These are phyloP conservation scores for Nigrograna mackinnonii DNA, from an alignment of 2,329 filamentous ascomycete species.

Conservation along the genomic window DNA sequence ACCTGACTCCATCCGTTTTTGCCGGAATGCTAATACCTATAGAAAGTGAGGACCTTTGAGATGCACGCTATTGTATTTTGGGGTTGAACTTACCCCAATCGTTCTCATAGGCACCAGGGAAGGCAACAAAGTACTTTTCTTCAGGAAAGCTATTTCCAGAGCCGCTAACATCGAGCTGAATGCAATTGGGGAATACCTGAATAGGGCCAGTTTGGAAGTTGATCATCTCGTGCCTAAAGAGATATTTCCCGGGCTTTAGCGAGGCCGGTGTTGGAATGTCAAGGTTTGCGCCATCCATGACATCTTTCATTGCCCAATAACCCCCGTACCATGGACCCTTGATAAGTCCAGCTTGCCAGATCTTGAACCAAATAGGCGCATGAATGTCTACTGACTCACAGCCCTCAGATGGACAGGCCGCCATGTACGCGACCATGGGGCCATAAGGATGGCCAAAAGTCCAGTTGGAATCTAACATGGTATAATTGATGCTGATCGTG, in stretches of 20 bases:
- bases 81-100: not conserved
- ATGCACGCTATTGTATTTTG: too few species aligned
- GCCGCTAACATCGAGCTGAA: conserved; percentile 6
- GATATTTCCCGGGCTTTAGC: conserved; percentile 6
- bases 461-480: not conserved
- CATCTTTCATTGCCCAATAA: conserved; percentile 5
- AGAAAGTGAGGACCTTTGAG: not conserved
- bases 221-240: conserved; percentile 6
- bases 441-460: conserved; percentile 3
- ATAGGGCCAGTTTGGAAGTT: conserved; percentile 4
- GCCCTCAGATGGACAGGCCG: conserved; percentile 2
- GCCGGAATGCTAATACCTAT: conserved; percentile 1
- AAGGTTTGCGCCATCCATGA: not conserved
- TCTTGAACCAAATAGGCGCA: conserved; percentile 8
- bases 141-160: conserved; percentile 1
- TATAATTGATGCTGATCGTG: conserved; percentile 4
- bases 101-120: conserved; percentile 5
- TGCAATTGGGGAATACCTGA: conserved; percentile 5
- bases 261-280: conserved; percentile 1
- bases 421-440: conserved; percentile 8
- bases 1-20: not conserved
- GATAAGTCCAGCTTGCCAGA: conserved; percentile 2
- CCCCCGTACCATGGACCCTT: conserved; percentile 1
- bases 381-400: conserved; percentile 2
- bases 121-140: conserved; percentile 4